phyloP scores from a whole-genome alignment of 129 eudicot species.

The Lonicera japonica region DNA sequence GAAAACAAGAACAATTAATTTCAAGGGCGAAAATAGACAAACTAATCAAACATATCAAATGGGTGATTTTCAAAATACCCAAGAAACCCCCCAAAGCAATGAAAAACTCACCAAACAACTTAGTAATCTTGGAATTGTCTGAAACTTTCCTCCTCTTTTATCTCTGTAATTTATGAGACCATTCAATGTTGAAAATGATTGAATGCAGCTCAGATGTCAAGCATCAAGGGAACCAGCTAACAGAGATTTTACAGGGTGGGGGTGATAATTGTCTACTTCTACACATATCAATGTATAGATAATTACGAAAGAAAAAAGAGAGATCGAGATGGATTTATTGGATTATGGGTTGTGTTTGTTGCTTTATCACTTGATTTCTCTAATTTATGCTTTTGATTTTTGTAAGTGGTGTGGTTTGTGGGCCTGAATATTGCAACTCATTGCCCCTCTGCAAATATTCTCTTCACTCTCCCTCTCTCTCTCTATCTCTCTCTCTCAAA shows the following conservation, averaged over 20 bases:
- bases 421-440: constrained; percentile 13
- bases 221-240: constrained; percentile 58
- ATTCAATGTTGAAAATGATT: constrained; percentile 28
- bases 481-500: too few relatives aligned
- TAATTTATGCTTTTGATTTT: constrained; percentile 41
- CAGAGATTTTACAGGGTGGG: constrained; percentile 44
- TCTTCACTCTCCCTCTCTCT: neutral
- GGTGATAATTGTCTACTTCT: constrained; percentile 23
- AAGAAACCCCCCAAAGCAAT: constrained; percentile 3
- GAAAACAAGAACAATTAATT: constrained; percentile 10
- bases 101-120: constrained; percentile 21
- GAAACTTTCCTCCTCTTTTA: neutral
- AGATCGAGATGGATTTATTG: constrained; percentile 6
- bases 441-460: neutral
- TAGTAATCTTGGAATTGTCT: constrained; percentile 15
- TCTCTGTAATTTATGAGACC: constrained; percentile 6
- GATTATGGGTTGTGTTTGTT: constrained; percentile 26
- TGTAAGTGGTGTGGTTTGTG: constrained; percentile 4
- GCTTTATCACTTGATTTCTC: constrained; percentile 29
- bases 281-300: neutral
- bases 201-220: constrained; percentile 43
- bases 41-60: constrained; percentile 8
- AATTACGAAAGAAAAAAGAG: constrained; percentile 21
- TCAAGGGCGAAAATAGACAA: neutral
- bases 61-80: constrained; percentile 1